Percentiles rank a stretch among this genome's conserved stretches.
phyloP scores from a whole-genome alignment of 352 stramenopile genomes.

The Phytophthora pluvialis region DNA sequence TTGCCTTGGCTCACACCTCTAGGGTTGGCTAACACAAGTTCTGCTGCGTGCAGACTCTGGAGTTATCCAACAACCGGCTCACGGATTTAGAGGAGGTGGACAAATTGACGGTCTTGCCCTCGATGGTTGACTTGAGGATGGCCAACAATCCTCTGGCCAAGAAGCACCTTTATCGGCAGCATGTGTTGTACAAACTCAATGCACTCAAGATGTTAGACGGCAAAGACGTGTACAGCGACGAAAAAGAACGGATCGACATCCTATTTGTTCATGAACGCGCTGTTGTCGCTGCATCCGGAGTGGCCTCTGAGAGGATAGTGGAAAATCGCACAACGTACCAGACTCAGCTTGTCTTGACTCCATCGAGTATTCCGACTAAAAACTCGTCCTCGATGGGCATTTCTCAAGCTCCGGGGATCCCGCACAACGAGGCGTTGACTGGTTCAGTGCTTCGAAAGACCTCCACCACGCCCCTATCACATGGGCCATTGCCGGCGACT shows the following conservation, averaged over 20 bases:
- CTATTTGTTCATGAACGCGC: conserved; percentile 79
- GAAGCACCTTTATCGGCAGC: conserved; percentile 85
- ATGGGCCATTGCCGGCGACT: conserved; percentile 29
- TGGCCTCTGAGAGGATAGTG: conserved; percentile 22
- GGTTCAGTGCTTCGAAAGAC: conserved; percentile 59
- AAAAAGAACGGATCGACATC: conserved; percentile 72
- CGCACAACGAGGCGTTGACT: conserved; percentile 45
- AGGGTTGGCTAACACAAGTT: conserved; percentile 9
- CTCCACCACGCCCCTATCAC: conserved; percentile 21
- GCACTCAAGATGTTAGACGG: conserved; percentile 68
- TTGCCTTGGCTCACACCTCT: background rate
- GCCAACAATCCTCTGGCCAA: conserved; percentile 80
- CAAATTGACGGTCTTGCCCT: conserved; percentile 56
- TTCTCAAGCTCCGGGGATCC: conserved; percentile 35
- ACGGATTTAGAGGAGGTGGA: conserved; percentile 84
- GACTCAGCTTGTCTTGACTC: conserved; percentile 44
- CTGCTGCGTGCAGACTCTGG: conserved; percentile 49
- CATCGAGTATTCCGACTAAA: conserved; percentile 58
- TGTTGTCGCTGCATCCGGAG: conserved; percentile 31
- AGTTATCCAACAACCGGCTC: conserved; percentile 83
- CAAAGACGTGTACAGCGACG: conserved; percentile 73
- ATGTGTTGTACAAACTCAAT: conserved; percentile 64
- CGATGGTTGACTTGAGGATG: conserved; percentile 70
- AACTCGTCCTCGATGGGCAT: background rate
- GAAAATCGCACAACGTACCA: conserved; percentile 27